A percentile compares a stretch with the other conserved stretches of the same genome.
These are phyloP conservation scores for Suhomyces prunicola DNA, from an alignment of 805 yeast genomes.

Conservation along the genomic window DNA sequence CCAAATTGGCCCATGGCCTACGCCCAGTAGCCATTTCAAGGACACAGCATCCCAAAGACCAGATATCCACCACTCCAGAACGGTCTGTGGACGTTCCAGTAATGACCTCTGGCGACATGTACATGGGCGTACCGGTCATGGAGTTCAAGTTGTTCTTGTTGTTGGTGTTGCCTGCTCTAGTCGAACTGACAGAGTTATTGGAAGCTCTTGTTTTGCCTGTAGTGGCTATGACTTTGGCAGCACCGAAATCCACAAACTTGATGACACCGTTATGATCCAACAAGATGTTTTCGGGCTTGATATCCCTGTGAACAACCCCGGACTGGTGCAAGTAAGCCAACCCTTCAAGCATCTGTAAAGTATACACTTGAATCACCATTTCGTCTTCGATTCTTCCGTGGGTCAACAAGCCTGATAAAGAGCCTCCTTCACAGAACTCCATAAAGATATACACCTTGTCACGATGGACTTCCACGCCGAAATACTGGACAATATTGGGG, in stretches of 20 bases:
- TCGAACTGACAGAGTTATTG: neutral
- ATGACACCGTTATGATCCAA: slow-evolving; percentile 90
- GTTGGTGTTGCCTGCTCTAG: neutral
- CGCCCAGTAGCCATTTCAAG: slow-evolving; percentile 96
- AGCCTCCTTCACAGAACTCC: slow-evolving; percentile 98
- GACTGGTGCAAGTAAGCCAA: slow-evolving; percentile 90
- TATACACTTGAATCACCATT: slow-evolving; percentile 82
- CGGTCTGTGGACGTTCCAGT: slow-evolving; percentile 65
- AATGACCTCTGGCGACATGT: slow-evolving; percentile 96
- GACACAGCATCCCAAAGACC: slow-evolving; percentile 97
- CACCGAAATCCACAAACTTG: slow-evolving; percentile 96
- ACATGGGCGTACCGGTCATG: slow-evolving; percentile 96
- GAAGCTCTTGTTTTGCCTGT: slow-evolving; percentile 44
- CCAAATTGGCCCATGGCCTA: slow-evolving; percentile 94
- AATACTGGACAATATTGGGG: slow-evolving; percentile 94
- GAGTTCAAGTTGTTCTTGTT: slow-evolving; percentile 33
- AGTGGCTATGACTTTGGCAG: slow-evolving; percentile 84
- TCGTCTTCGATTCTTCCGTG: slow-evolving; percentile 97
- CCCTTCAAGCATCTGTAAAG: slow-evolving; percentile 92
- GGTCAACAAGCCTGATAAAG: slow-evolving; percentile 77
- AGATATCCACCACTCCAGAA: slow-evolving; percentile 75
- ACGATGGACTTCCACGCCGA: slow-evolving; percentile 95
- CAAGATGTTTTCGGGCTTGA: slow-evolving; percentile 91
- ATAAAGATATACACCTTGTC: slow-evolving; percentile 93
- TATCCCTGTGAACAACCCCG: slow-evolving; percentile 95